Conservation (phyloP, 1,284 basidiomycete species). For the Tetrapyrgos nigripes region DNA sequence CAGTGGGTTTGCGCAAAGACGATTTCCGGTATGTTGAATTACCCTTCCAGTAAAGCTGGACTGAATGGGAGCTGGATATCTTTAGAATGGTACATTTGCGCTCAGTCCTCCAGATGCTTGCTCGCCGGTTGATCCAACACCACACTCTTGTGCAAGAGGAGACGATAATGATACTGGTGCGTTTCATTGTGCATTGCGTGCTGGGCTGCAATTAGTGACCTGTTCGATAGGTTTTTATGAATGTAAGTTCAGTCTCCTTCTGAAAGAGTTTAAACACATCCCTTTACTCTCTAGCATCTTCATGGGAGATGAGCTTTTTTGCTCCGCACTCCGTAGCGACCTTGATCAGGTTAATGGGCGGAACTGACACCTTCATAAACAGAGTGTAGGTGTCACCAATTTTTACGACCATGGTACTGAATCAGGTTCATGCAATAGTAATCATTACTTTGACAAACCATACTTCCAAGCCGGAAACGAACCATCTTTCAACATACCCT, state of each 20-base stretch:
- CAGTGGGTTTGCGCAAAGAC: conserved; percentile 48
- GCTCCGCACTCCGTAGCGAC: conserved; percentile 59
- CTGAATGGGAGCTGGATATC: not conserved
- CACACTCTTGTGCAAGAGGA: conserved; percentile 54
- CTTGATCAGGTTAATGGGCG: conserved; percentile 56
- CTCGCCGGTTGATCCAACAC: conserved; percentile 51
- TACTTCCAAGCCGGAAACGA: conserved; percentile 58
- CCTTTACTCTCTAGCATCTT: conserved; percentile 41
- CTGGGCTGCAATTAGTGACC: no score
- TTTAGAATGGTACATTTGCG: conserved; percentile 54
- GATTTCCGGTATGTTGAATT: conserved; percentile 40
- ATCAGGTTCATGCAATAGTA: conserved; percentile 28
- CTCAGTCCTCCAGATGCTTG: conserved; percentile 55
- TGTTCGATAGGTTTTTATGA: conserved; percentile 62
- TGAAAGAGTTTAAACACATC: conserved; percentile 2
- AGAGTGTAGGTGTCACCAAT: conserved; percentile 39
- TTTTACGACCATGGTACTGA: not conserved
- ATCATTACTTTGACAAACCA: conserved; percentile 51
- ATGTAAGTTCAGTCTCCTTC: conserved; percentile 37
- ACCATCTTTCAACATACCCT: conserved; percentile 53
- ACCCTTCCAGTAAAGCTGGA: not conserved
- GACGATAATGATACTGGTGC: conserved; percentile 55
- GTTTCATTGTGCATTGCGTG: no score
- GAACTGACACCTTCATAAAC: conserved; percentile 46
- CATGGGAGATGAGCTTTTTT: conserved; percentile 61